These are phyloP conservation scores for Yamadazyma dushanensis DNA, from an alignment of 1,139 yeast genomes.

Conservation along the genomic window DNA sequence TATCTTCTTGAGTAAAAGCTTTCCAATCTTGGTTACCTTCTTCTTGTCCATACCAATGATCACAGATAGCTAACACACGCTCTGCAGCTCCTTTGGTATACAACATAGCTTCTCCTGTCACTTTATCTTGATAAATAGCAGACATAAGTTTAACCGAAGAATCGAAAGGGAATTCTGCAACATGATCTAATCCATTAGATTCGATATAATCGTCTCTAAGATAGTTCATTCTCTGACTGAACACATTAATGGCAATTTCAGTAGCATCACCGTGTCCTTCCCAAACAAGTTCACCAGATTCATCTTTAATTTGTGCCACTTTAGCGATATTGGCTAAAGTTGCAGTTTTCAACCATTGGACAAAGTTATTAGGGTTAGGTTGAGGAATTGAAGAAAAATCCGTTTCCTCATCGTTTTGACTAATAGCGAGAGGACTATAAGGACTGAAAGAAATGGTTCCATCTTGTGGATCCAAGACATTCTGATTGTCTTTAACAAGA, in stretches of 20 bases:
- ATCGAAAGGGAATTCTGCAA: constrained; percentile 76
- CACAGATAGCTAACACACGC: constrained; percentile 60
- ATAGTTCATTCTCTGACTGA: constrained; percentile 55
- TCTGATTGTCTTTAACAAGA: constrained; percentile 57
- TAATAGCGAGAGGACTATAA: constrained; percentile 44
- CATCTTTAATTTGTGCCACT: constrained; percentile 43
- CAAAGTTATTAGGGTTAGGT: constrained; percentile 28
- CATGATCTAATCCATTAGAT: constrained; percentile 35
- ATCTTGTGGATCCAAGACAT: constrained; percentile 70
- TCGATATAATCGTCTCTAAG: constrained; percentile 44
- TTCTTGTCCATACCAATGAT: constrained; percentile 47
- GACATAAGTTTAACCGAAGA: constrained; percentile 78
- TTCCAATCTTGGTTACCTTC: constrained; percentile 20
- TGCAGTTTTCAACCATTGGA: constrained; percentile 57
- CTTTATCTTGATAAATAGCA: constrained; percentile 48
- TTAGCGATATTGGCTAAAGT: constrained; percentile 74
- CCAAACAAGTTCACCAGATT: constrained; percentile 45
- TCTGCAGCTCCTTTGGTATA: constrained; percentile 83
- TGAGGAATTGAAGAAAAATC: constrained; percentile 26
- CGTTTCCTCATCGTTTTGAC: constrained; percentile 39
- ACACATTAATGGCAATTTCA: constrained; percentile 79
- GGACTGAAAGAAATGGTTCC: constrained; percentile 53
- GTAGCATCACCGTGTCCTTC: constrained; percentile 87
- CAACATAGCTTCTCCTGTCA: constrained; percentile 33
- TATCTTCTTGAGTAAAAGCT: constrained; percentile 42